phyloP scores from a whole-genome alignment of 495 filamentous ascomycete genomes.

The Copromyces sp. region DNA sequence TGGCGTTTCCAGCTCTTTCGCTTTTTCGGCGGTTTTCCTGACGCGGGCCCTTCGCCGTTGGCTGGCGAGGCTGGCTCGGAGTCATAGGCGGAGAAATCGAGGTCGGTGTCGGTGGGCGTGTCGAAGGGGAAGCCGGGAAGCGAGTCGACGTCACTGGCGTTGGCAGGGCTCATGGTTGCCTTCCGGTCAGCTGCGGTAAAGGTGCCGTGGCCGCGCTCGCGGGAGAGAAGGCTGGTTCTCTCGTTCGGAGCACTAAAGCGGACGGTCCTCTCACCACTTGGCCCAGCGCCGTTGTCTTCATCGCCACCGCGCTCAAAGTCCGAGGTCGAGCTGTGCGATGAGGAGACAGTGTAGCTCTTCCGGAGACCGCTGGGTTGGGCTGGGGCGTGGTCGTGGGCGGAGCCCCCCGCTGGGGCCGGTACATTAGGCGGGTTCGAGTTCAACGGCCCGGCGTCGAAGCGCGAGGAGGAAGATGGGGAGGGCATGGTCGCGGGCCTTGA shows the following conservation, averaged over 20 bases:
- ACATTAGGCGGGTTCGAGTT: not conserved
- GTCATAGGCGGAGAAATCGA: conserved; percentile 10
- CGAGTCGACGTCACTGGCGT: conserved; percentile 2
- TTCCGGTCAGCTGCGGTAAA: conserved; percentile 49
- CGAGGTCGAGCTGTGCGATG: conserved; percentile 15
- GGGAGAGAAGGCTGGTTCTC: conserved; percentile 31
- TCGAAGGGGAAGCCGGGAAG: conserved; percentile 23
- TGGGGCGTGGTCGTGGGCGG: conserved; percentile 24
- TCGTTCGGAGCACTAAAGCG: conserved; percentile 21
- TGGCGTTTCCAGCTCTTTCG: conserved; percentile 24
- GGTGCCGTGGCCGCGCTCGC: conserved; percentile 47
- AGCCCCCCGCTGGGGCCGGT: not conserved
- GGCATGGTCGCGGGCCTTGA: conserved; percentile 5
- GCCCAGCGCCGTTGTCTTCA: conserved; percentile 15
- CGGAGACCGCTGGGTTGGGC: conserved; percentile 34
- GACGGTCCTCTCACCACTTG: conserved; percentile 3
- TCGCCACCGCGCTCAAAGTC: conserved; percentile 2
- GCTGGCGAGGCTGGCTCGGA: conserved; percentile 3
- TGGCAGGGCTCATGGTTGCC: conserved; percentile 34
- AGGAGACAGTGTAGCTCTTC: conserved; percentile 31
- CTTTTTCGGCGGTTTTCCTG: conserved; percentile 10
- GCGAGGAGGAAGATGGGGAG: conserved; percentile 1
- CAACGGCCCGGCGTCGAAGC: not conserved
- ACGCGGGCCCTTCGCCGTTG: conserved; percentile 11
- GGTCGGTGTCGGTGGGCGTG: conserved; percentile 11